A percentile compares a stretch with the other conserved stretches of the same genome.
Conservation (phyloP, 2,329 filamentous ascomycete genomes). For the Colletotrichum lentis region DNA sequence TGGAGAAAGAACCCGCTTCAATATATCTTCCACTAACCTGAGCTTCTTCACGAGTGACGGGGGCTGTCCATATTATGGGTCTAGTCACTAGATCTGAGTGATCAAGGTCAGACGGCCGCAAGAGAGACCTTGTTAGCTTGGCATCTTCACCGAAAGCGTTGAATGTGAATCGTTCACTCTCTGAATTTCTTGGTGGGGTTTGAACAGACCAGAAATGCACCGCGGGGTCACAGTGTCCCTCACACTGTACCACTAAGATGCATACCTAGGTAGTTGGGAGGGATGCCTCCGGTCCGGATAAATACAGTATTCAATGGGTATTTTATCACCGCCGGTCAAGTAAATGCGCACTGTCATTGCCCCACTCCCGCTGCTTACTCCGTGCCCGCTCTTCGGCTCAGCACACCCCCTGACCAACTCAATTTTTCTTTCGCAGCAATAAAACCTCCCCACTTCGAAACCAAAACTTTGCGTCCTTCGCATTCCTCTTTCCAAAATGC, state of each 20-base stretch:
- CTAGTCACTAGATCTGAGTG: background rate
- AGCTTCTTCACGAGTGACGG: background rate
- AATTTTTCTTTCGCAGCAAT: constrained; percentile 36
- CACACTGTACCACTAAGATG: constrained; percentile 19
- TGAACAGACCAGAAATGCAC: background rate
- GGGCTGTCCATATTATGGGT: background rate
- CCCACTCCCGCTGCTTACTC: constrained; percentile 9
- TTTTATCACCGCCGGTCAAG: accelerated
- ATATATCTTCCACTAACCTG: constrained; percentile 9
- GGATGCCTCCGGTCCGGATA: constrained; percentile 16
- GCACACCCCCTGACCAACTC: constrained; percentile 27
- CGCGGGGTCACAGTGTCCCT: constrained; percentile 13
- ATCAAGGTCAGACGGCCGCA: background rate
- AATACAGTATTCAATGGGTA: constrained; percentile 14
- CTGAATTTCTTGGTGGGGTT: background rate
- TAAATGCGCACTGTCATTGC: constrained; percentile 13
- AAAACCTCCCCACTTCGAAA: constrained; percentile 42
- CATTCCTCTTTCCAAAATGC: constrained; percentile 55
- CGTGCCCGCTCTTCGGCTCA: constrained; percentile 17
- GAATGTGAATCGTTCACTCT: background rate
- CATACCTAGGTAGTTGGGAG: accelerated
- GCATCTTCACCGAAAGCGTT: background rate
- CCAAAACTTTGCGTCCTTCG: constrained; percentile 41
- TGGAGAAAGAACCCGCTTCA: background rate
- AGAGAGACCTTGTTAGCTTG: background rate